Evolutionary conservation across 1,284 basidiomycete species (phyloP).

Genomic region (Phellopilus nigrolimitatus): DNA sequence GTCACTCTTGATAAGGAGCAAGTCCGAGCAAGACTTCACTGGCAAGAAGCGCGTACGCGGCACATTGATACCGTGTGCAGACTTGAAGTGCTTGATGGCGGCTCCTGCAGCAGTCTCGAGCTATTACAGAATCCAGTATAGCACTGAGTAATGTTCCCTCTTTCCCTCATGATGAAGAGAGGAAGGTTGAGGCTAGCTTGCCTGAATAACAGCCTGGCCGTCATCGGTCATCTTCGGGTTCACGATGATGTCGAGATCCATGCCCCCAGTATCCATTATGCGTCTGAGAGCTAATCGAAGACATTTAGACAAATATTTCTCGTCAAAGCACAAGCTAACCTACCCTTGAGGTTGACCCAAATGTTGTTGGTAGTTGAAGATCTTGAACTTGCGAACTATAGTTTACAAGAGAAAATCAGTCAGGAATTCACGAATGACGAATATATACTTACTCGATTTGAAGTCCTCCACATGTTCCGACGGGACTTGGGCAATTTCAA

Average conservation of each 20-base stretch:
- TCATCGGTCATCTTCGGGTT: slow-evolving; percentile 91
- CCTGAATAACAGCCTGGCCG: slow-evolving; percentile 80
- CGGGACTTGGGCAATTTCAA: slow-evolving; percentile 98
- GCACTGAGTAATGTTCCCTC: background rate
- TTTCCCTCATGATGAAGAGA: too few species aligned
- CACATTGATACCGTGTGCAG: slow-evolving; percentile 96
- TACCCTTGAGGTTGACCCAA: slow-evolving; percentile 89
- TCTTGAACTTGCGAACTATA: slow-evolving; percentile 85
- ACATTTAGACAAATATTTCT: slow-evolving; percentile 16
- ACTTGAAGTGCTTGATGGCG: slow-evolving; percentile 96
- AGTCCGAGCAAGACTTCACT: slow-evolving; percentile 87
- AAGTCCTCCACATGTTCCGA: slow-evolving; percentile 98
- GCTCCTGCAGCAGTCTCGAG: slow-evolving; percentile 98
- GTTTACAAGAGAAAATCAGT: slow-evolving; percentile 16
- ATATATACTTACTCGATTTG: slow-evolving; percentile 61
- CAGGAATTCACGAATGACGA: background rate
- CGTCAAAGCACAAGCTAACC: slow-evolving; percentile 8
- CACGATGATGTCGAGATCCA: slow-evolving; percentile 92
- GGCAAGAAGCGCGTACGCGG: slow-evolving; percentile 97
- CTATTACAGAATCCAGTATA: slow-evolving; percentile 38
- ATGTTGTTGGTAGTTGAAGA: slow-evolving; percentile 98
- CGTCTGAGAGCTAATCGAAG: slow-evolving; percentile 72
- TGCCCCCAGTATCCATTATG: slow-evolving; percentile 85
- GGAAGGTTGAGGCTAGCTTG: slow-evolving; percentile 21
- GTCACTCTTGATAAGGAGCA: slow-evolving; percentile 95